phyloP scores from a whole-genome alignment of 768 basidiomycete genomes.

The Rubroboletus pulcherrimus region DNA sequence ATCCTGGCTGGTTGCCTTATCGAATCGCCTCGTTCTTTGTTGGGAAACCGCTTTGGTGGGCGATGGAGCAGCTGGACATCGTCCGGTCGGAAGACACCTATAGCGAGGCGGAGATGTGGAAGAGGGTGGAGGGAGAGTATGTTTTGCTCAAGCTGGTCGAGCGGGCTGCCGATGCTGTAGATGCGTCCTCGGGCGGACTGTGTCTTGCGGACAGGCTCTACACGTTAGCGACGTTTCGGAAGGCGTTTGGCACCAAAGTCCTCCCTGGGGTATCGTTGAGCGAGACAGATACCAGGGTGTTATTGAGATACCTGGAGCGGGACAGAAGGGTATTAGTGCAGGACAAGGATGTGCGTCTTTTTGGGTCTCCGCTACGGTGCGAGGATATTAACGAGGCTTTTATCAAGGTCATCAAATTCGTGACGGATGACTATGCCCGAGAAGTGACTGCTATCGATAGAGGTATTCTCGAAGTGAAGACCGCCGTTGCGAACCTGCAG shows the following conservation, averaged over 20 bases:
- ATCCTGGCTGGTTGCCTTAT: conserved; percentile 63
- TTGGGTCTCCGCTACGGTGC: not conserved
- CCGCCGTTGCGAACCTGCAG: conserved; percentile 62
- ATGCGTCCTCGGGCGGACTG: conserved; percentile 40
- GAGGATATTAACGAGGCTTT: not conserved
- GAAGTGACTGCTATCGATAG: conserved; percentile 74
- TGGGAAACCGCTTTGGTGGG: conserved; percentile 84
- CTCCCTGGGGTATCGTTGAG: conserved; percentile 47
- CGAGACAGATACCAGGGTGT: conserved; percentile 60
- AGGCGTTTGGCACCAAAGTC: conserved; percentile 46
- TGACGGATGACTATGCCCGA: conserved; percentile 34
- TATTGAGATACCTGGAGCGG: conserved; percentile 76
- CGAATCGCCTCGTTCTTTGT: conserved; percentile 69
- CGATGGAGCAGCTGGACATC: conserved; percentile 72
- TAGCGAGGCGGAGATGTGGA: conserved; percentile 46
- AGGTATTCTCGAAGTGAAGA: conserved; percentile 78
- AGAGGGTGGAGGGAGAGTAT: conserved; percentile 66
- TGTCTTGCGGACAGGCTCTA: conserved; percentile 59
- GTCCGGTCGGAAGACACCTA: conserved; percentile 57
- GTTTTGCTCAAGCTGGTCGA: conserved; percentile 66
- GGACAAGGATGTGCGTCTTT: conserved; percentile 58
- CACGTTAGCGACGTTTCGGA: conserved; percentile 56
- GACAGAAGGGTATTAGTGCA: conserved; percentile 63
- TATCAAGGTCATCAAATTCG: conserved; percentile 77
- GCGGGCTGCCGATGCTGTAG: conserved; percentile 56